Percentiles rank a stretch among this genome's conserved stretches.
These are phyloP conservation scores for Mycena alexandri DNA, from an alignment of 768 basidiomycete genomes.

Conservation along the genomic window DNA sequence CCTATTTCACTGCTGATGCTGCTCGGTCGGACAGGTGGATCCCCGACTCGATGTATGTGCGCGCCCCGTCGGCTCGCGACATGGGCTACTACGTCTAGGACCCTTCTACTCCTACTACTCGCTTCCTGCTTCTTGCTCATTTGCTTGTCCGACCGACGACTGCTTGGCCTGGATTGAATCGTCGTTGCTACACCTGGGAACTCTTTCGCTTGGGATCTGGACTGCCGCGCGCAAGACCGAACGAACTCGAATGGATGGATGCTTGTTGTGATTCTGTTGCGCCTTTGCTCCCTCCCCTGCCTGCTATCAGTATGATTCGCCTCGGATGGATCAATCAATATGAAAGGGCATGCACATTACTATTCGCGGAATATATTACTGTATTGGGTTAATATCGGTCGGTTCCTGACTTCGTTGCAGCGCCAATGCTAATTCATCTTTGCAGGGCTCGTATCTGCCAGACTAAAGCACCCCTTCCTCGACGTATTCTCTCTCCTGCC, in stretches of 20 bases:
- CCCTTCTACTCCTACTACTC: conserved; percentile 30
- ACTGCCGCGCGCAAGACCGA: conserved; percentile 19
- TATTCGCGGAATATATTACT: conserved; percentile 34
- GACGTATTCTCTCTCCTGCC: conserved; percentile 9
- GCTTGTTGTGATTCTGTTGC: conserved; percentile 13
- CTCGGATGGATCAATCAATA: conserved; percentile 22
- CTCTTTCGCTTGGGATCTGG: conserved; percentile 21
- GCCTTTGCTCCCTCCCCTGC: conserved; percentile 13
- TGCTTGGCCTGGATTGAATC: conserved; percentile 34
- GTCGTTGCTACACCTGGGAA: conserved; percentile 27
- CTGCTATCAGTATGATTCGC: conserved; percentile 15
- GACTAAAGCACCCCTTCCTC: conserved; percentile 6
- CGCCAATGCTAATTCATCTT: background rate
- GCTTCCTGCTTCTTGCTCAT: conserved; percentile 35
- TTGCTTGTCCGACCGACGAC: conserved; percentile 29
- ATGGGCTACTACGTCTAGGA: conserved; percentile 36
- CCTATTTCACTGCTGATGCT: background rate
- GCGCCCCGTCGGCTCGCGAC: conserved; percentile 32
- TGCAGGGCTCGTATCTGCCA: conserved; percentile 3
- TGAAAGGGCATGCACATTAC: conserved; percentile 33
- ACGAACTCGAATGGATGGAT: conserved; percentile 19
- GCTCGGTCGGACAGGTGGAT: conserved; percentile 22
- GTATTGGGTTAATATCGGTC: conserved; percentile 25
- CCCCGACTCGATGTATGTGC: conserved; percentile 34
- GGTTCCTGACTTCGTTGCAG: background rate